Percentiles rank a stretch among this genome's conserved stretches.
Evolutionary conservation across 768 basidiomycete species (phyloP).

Genomic region (Pleurotus tuber-regium): DNA sequence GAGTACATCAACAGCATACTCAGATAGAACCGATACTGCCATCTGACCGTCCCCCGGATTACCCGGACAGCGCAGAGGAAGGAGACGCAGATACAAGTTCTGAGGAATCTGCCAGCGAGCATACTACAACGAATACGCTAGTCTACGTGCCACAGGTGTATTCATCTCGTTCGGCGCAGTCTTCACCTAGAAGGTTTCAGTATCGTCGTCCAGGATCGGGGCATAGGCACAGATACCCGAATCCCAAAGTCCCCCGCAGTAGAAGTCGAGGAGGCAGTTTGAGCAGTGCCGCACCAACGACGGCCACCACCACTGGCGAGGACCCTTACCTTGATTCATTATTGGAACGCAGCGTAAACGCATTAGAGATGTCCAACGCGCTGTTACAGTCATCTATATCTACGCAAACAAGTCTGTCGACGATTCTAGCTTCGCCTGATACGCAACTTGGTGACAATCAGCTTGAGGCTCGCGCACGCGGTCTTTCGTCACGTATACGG

Average conservation of each 20-base stretch:
- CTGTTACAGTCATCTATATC: constrained; percentile 74
- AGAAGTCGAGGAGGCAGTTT: constrained; percentile 13
- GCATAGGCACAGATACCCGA: constrained; percentile 21
- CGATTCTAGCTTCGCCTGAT: constrained; percentile 38
- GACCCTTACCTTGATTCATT: constrained; percentile 75
- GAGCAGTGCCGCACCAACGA: constrained; percentile 11
- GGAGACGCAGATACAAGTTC: constrained; percentile 68
- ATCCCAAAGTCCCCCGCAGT: constrained; percentile 30
- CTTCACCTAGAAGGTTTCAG: constrained; percentile 3
- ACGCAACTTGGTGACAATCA: constrained; percentile 46
- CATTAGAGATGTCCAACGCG: constrained; percentile 82
- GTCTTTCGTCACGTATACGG: constrained; percentile 50
- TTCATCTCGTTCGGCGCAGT: constrained; percentile 25
- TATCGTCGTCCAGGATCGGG: constrained; percentile 29
- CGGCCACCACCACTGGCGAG: constrained; percentile 26
- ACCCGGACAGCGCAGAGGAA: constrained; percentile 75
- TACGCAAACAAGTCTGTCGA: constrained; percentile 54
- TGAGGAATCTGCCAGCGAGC: constrained; percentile 17
- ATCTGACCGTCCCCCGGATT: constrained; percentile 70
- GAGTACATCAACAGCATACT: neutral
- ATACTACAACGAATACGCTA: constrained; percentile 9
- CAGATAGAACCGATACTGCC: constrained; percentile 25
- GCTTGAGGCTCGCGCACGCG: constrained; percentile 47
- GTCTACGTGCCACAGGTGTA: constrained; percentile 25
- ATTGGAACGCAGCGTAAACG: constrained; percentile 79